Base-by-base conservation (phyloP, 805 yeast species). In the Nakazawaea ishiwadae region DNA sequence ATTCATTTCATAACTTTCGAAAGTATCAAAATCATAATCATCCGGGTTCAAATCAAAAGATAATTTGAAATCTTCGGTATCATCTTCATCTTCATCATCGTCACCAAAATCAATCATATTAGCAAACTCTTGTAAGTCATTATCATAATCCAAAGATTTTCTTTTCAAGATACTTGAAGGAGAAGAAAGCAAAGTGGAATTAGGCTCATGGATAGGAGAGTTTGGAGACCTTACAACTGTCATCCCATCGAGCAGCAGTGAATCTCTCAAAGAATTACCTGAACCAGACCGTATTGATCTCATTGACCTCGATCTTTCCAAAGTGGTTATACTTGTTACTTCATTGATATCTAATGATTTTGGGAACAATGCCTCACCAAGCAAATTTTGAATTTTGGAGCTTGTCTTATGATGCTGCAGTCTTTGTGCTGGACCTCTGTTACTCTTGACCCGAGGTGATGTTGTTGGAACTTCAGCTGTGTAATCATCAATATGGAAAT, bases 291-390 rank as follows among this genome's bases (percentile, higher is more conserved):
- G 63, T n/a, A 71, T 56, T 0, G 88, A 80, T 53, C 75, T 71
- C 65, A 74, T 65, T 4, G 80, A 73, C 37, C 78, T 54, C 6
- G 84, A 75, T 45, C 90, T 69, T 56, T 85, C 95, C 33, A 85
- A 54, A 6, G 83, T 73, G 2, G 82, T 81, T 44, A 85, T 85
- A 35, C 85, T 79, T 48, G 81, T 85, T 9, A 85, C 84, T 53
- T 85, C 95, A 39, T 73, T 76, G 0, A 75, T 67, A 44, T 72
- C 81, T 24, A 85, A 63, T 2, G 78, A 73, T 54, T 80, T 84
- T 0, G 95, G 95, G 56, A 85, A 85, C 19, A 84, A 58, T 0
- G 79, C 76, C 42, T 83, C 81, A 19, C 81, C 80, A 8, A 42
- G 21, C 10, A 42, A 26, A 4, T 63, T 58, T 44, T 66, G 69